Percentiles rank a stretch among this genome's conserved stretches.
Conservation (phyloP, 2,329 filamentous ascomycete species). For the Beauveria sp. region DNA sequence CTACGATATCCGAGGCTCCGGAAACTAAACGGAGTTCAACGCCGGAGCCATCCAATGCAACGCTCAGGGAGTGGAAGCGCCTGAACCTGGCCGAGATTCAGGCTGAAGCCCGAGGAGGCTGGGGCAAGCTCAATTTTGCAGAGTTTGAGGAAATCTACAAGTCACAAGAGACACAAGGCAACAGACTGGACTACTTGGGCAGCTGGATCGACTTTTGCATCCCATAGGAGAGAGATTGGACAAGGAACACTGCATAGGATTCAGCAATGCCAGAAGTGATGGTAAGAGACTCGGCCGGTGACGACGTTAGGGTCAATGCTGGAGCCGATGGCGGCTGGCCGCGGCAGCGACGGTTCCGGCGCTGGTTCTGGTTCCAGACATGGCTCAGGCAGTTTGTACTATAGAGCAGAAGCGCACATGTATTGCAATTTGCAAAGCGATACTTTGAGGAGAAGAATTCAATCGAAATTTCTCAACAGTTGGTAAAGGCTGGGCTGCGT, state of each 20-base stretch:
- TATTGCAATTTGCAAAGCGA: no score
- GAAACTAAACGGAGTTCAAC: conserved; percentile 15
- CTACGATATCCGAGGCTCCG: neutral
- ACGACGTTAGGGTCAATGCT: no score
- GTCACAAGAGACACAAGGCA: conserved; percentile 52
- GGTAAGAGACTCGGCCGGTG: neutral
- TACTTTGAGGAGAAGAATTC: no score
- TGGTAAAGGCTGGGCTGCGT: no score
- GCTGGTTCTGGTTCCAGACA: no score
- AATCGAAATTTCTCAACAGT: no score
- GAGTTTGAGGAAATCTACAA: conserved; percentile 77
- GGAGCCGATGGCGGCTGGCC: no score
- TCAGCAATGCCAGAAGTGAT: neutral
- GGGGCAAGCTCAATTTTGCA: conserved; percentile 65
- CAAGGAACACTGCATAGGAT: neutral
- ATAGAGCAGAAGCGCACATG: no score
- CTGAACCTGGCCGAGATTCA: conserved; percentile 62
- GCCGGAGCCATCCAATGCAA: conserved; percentile 17
- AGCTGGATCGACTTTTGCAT: conserved; percentile 85
- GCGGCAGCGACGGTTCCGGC: no score
- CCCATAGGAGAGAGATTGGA: conserved; percentile 33
- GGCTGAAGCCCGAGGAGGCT: conserved; percentile 65
- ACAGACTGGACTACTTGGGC: conserved; percentile 70
- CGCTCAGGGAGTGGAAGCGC: conserved; percentile 41
- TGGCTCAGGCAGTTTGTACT: no score